Evolutionary conservation across 2,329 filamentous ascomycete species (phyloP).

Genomic region (Fusarium algeriense): DNA sequence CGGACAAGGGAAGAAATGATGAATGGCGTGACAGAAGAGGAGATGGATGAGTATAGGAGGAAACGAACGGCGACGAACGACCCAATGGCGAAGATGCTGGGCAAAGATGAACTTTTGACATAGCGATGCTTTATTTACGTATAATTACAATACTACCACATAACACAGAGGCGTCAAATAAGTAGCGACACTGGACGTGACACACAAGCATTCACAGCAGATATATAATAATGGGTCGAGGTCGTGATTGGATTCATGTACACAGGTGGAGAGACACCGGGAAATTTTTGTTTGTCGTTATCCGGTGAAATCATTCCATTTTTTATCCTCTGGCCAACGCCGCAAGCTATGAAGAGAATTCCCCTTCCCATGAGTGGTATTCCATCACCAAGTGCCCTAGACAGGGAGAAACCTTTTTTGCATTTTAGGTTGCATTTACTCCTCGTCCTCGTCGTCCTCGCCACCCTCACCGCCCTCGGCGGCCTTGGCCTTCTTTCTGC

Average conservation of each 20-base stretch:
- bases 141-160: not conserved
- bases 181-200: not conserved
- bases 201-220: constrained; percentile 21
- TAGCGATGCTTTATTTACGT: constrained; percentile 25
- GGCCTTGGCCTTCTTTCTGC: constrained; percentile 99
- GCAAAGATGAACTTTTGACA: constrained; percentile 70
- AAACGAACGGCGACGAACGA: constrained; percentile 81
- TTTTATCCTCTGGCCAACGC: constrained; percentile 65
- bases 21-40: constrained; percentile 81
- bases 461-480: constrained; percentile 85
- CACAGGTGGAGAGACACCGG: constrained; percentile 42
- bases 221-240: not conserved
- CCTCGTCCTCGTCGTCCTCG: constrained; percentile 89
- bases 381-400: constrained; percentile 49
- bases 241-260: constrained; percentile 43
- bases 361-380: constrained; percentile 56
- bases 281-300: constrained; percentile 42
- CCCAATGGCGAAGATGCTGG: constrained; percentile 86
- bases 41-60: constrained; percentile 86
- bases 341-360: constrained; percentile 62
- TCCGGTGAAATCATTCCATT: constrained; percentile 58
- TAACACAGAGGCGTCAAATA: not conserved
- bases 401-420: constrained; percentile 49
- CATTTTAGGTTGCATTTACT: constrained; percentile 62
- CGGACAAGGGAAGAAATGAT: constrained; percentile 83